These are phyloP conservation scores for Diaporthe sp. DNA, from an alignment of 2,329 filamentous ascomycete genomes.

Conservation along the genomic window DNA sequence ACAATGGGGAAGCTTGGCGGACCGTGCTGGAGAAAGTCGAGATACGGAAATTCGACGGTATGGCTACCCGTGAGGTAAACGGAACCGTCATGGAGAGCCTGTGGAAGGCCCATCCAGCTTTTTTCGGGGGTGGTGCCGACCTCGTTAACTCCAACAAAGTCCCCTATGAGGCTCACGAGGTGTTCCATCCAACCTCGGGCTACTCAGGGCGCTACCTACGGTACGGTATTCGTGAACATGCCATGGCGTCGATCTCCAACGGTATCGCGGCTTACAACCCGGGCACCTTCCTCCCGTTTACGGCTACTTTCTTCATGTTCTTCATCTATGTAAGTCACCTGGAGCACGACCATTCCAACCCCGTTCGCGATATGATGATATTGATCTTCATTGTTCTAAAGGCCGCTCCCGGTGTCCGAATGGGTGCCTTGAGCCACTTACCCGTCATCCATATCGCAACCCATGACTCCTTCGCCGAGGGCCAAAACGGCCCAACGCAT, in stretches of 20 bases:
- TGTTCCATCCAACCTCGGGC: conserved; percentile 52
- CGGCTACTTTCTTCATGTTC: conserved; percentile 74
- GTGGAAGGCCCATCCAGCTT: conserved; percentile 25
- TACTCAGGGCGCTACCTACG: conserved; percentile 67
- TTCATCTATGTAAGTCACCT: conserved; percentile 54
- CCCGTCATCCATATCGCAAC: conserved; percentile 71
- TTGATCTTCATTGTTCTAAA: conserved; percentile 41
- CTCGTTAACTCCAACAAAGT: conserved; percentile 61
- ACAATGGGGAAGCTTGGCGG: too few relatives aligned
- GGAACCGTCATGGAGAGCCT: conserved; percentile 29
- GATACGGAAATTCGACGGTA: conserved; percentile 32
- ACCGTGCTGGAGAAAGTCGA: too few relatives aligned
- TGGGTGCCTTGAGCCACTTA: conserved; percentile 69
- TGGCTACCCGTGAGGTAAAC: conserved; percentile 55
- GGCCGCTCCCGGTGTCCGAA: conserved; percentile 69
- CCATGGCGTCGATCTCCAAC: conserved; percentile 69
- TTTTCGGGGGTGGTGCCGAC: conserved; percentile 52
- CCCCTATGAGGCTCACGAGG: conserved; percentile 59
- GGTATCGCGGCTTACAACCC: conserved; percentile 69
- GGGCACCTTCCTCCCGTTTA: conserved; percentile 68
- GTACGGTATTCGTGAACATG: conserved; percentile 71
- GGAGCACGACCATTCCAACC: not conserved
- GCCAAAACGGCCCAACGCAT: conserved; percentile 73
- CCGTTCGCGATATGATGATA: rapidly evolving
- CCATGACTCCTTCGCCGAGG: conserved; percentile 71